Evolutionary conservation across 768 basidiomycete species (phyloP).

Genomic region (Lactifluus piperatus): DNA sequence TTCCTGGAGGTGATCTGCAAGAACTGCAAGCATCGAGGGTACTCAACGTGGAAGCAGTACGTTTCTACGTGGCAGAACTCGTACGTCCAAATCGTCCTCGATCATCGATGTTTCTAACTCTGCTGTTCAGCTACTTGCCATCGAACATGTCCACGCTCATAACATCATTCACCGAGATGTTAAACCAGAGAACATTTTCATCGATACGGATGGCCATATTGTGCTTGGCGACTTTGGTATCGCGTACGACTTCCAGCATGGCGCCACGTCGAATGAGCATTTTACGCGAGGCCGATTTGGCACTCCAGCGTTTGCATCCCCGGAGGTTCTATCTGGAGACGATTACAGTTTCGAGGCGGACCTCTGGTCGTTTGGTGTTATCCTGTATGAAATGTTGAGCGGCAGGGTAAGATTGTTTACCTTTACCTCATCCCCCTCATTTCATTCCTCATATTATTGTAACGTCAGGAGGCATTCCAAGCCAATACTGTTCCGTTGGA

Average conservation of each 20-base stretch:
- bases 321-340: constrained; percentile 5
- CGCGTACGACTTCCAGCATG: constrained; percentile 86
- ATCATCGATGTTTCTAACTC: neutral
- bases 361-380: constrained; percentile 17
- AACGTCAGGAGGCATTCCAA: constrained; percentile 6
- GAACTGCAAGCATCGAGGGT: neutral
- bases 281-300: neutral
- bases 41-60: constrained; percentile 2
- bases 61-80: constrained; percentile 16
- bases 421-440: neutral
- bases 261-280: constrained; percentile 36
- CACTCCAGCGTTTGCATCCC: constrained; percentile 15
- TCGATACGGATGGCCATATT: constrained; percentile 70
- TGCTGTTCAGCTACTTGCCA: constrained; percentile 8
- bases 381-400: constrained; percentile 14
- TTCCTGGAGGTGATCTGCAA: constrained; percentile 11
- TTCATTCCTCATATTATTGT: neutral
- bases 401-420: neutral
- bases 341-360: constrained; percentile 17
- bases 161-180: constrained; percentile 99
- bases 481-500: neutral
- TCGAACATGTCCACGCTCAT: constrained; percentile 69
- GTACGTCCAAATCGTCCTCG: neutral
- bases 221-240: constrained; percentile 98
- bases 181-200: constrained; percentile 96